These are phyloP conservation scores for Xylaria sp. DNA, from an alignment of 2,329 filamentous ascomycete species.

Conservation along the genomic window DNA sequence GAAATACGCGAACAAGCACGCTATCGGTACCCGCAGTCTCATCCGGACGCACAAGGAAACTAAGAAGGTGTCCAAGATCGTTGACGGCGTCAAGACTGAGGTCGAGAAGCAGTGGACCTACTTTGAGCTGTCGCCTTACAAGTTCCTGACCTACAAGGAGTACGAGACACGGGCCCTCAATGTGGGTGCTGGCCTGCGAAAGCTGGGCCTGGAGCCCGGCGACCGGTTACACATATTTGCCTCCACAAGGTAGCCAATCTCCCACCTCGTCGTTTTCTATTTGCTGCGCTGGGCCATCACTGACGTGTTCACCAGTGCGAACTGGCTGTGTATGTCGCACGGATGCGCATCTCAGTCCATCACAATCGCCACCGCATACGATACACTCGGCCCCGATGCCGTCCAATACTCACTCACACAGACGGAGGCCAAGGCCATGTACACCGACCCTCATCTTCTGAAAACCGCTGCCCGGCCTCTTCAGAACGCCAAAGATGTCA, in stretches of 20 bases:
- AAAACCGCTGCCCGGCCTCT: slow-evolving; percentile 54
- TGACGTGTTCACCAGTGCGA: slow-evolving; percentile 46
- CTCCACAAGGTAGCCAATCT: slow-evolving; percentile 59
- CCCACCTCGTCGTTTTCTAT: not conserved
- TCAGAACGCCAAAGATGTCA: slow-evolving; percentile 51
- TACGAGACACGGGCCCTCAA: slow-evolving; percentile 66
- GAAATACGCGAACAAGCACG: slow-evolving; percentile 56
- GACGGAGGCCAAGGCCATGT: slow-evolving; percentile 76
- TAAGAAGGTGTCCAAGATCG: slow-evolving; percentile 83
- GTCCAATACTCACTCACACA: slow-evolving; percentile 81
- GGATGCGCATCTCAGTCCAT: slow-evolving; percentile 76
- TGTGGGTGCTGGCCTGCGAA: slow-evolving; percentile 67
- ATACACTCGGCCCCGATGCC: slow-evolving; percentile 80
- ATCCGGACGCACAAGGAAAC: slow-evolving; percentile 74
- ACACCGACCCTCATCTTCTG: slow-evolving; percentile 75
- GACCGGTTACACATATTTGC: slow-evolving; percentile 78
- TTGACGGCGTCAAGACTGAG: slow-evolving; percentile 73
- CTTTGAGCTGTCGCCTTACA: slow-evolving; percentile 75
- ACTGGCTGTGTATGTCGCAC: slow-evolving; percentile 82
- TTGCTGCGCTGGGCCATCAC: not conserved
- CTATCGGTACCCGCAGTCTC: slow-evolving; percentile 66
- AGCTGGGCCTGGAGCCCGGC: slow-evolving; percentile 62
- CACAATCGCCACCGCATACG: slow-evolving; percentile 89
- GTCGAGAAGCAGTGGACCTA: slow-evolving; percentile 89
- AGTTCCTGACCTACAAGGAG: slow-evolving; percentile 72